Evolutionary conservation across 2,329 filamentous ascomycete genomes (phyloP), one percentile per base, ranked within the genome.

Genomic region (Aspergillus sp.): DNA sequence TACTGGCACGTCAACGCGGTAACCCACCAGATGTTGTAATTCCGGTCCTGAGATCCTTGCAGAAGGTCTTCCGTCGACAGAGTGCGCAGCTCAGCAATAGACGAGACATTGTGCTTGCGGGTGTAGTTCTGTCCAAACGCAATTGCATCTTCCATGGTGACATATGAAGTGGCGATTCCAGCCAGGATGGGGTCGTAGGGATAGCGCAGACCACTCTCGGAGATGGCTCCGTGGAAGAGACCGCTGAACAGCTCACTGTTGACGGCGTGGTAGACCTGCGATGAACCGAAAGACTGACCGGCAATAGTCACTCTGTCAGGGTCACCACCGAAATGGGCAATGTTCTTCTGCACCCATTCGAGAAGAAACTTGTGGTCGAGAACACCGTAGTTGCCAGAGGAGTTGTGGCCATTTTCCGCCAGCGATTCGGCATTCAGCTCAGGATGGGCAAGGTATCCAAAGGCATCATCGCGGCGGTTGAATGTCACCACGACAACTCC

Each of bases 321-420:
- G 54, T 79, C 72, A 33, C 77, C 76, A 33, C 77, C 76, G 45
- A 80, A 80, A 11, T 66, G 55, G 54, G 71, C 60, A 46, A 79
- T 77, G 50, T 77, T 62, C 38, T 69, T 54, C 45, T 75, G 70
- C 3, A 80, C 67, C 77, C 78, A 82, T 53, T 79, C 65, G 2
- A 82, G 64, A n/a, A 54, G 53, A n/a, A 76, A 64, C n/a, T 75
- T 62, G 53, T 80, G 77, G 48, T 80, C 76, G 28, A 71, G 65
- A 0, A 78, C 56, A 9, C 70, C 75, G 13, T 58, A 60, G 43
- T 60, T 60, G 2, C 58, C 58, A 6, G 58, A 60, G 2, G 53
- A 53, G 10, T 53, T 49, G 43, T 60, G 50, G 1, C 56, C 57
- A 12, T 51, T 57, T 6, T 42, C 36, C n/a, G 40, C 32, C 7